Base-by-base conservation (phyloP, 306 rosid species). In the Quercus glauca region DNA sequence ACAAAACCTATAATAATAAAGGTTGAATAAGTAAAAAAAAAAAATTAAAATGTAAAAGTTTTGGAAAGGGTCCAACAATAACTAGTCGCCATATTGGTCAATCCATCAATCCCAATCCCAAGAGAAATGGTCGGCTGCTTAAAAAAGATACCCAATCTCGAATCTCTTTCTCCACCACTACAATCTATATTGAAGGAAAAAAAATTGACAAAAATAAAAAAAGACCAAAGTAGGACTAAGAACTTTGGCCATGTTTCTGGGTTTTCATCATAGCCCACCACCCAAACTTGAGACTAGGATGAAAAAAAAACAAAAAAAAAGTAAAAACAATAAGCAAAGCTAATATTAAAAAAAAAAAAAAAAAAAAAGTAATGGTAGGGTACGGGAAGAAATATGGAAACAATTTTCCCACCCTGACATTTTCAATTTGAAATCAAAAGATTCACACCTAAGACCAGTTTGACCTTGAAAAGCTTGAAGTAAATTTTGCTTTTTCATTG, bases 391-490 rank as follows among this genome's bases (percentile, higher is more conserved):
- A 81, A 60, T 78, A 81, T 74, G 80, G 73, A 80, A 78, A 71
- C 76, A 84, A 76, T 73, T 76, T 83, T 64, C 71, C 83, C 80
- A 83, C 80, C 73, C 89, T 52, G 68, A 75, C 29, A 71, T 75
- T 65, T 57, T 57, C 26, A 58, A 58, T 73, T 73, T 81, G 21
- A 81, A 83, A 73, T 80, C 41, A 77, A 84, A 74, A 86, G 79
- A 81, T 78, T 81, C 90, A 83, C 87, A 88, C 83, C 86, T 83
- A 87, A 87, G 74, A 52, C 87, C 63, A 81, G 88, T 84, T 90
- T 88, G 94, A 89, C 96, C 85, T 87, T 81, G 63, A 82, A 89
- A 86, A 77, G 85, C 80, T 83, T 79, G 49, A 81, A 81, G 77
- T 69, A 64, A 64, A 76, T 71, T 78, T 65, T 70, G 33, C 61